Conservation (phyloP, 129 eudicot species). For the Mikania micrantha region DNA sequence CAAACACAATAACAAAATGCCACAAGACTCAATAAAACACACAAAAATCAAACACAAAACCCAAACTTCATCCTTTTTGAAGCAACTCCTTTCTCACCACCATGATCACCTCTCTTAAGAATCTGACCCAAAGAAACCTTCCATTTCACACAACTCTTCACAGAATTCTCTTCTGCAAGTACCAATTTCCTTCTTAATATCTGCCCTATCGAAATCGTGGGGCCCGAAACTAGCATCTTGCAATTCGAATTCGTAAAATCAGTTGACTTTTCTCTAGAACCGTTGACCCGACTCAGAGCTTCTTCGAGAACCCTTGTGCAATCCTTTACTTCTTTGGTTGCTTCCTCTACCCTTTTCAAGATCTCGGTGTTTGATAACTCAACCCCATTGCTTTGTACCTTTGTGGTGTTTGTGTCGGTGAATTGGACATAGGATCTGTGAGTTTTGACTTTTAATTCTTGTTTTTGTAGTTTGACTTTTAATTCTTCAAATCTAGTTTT, state of each 20-base stretch:
- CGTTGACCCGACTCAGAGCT: slow-evolving; percentile 58
- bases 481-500: slow-evolving; percentile 16
- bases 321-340: slow-evolving; percentile 58
- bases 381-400: slow-evolving; percentile 40
- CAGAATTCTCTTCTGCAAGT: slow-evolving; percentile 43
- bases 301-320: slow-evolving; percentile 63
- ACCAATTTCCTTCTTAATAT: slow-evolving; percentile 81
- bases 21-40: neutral
- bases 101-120: slow-evolving; percentile 39
- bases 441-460: neutral
- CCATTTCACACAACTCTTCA: slow-evolving; percentile 27
- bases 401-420: neutral
- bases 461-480: slow-evolving; percentile 11
- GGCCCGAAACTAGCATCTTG: slow-evolving; percentile 32
- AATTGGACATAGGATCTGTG: neutral
- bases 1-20: neutral
- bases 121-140: slow-evolving; percentile 70
- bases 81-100: slow-evolving; percentile 28
- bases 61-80: slow-evolving; percentile 77
- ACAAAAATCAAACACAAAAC: slow-evolving; percentile 29
- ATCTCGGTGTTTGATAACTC: slow-evolving; percentile 45
- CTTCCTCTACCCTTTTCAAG: slow-evolving; percentile 61
- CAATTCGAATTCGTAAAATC: slow-evolving; percentile 15
- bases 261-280: slow-evolving; percentile 34
- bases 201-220: slow-evolving; percentile 81